Conservation (phyloP, 1,284 basidiomycete genomes). For the Pseudozyma sp. region DNA sequence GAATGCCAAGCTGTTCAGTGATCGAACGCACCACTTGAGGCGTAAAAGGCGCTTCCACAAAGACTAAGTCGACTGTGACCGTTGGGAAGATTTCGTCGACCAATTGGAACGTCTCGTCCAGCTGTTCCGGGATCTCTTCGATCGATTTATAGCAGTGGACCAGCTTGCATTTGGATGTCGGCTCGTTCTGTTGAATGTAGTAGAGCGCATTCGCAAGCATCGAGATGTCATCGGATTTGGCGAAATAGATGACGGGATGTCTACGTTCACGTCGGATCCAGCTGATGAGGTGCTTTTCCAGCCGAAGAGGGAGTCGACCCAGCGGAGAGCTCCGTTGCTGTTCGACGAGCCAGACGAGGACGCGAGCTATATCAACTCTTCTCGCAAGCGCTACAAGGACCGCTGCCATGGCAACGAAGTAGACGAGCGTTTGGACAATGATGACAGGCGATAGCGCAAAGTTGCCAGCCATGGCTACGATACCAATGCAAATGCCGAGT, state of each 20-base stretch:
- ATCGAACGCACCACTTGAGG: slow-evolving; percentile 39
- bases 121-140: slow-evolving; percentile 69
- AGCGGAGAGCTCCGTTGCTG: slow-evolving; percentile 71
- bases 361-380: slow-evolving; percentile 73
- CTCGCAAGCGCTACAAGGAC: slow-evolving; percentile 72
- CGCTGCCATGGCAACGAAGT: slow-evolving; percentile 70
- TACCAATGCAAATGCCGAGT: slow-evolving; percentile 74
- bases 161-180: slow-evolving; percentile 77
- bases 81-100: slow-evolving; percentile 60
- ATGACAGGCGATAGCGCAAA: slow-evolving; percentile 72
- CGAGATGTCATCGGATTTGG: slow-evolving; percentile 70
- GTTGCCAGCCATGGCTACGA: slow-evolving; percentile 71
- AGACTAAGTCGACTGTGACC: slow-evolving; percentile 57
- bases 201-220: slow-evolving; percentile 75
- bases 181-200: slow-evolving; percentile 77
- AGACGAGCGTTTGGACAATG: slow-evolving; percentile 71
- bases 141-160: slow-evolving; percentile 76
- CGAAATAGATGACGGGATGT: slow-evolving; percentile 72
- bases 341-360: slow-evolving; percentile 76
- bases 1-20: slow-evolving; percentile 31
- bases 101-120: slow-evolving; percentile 66
- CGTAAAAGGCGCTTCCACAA: slow-evolving; percentile 55
- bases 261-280: slow-evolving; percentile 72
- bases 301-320: slow-evolving; percentile 54
- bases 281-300: slow-evolving; percentile 71